These are phyloP conservation scores for Sambucus nigra DNA, from an alignment of 129 eudicot genomes.

Conservation along the genomic window DNA sequence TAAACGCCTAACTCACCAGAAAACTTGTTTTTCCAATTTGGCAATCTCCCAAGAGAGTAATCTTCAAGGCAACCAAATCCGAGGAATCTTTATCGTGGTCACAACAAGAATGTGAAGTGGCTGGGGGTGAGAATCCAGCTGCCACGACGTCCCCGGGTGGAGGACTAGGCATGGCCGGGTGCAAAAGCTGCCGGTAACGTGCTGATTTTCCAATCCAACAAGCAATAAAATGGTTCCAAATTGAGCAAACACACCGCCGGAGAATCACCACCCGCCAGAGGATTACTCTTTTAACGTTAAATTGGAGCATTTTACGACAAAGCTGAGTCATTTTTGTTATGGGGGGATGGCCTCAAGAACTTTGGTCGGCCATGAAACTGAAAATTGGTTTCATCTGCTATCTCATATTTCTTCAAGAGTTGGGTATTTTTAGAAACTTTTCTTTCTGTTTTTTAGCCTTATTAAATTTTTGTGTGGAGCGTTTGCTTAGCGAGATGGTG, in stretches of 20 bases:
- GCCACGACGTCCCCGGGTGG: slow-evolving; percentile 4
- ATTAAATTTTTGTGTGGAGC: not conserved
- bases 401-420: not conserved
- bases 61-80: slow-evolving; percentile 56
- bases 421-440: slow-evolving; percentile 12
- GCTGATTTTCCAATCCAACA: slow-evolving; percentile 32
- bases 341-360: slow-evolving; percentile 11
- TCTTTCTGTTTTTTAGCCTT: not conserved
- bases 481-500: slow-evolving; percentile 3
- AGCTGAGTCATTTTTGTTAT: slow-evolving; percentile 22
- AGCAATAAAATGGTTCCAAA: slow-evolving; percentile 44
- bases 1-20: slow-evolving; percentile 46
- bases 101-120: not conserved
- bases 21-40: slow-evolving; percentile 77
- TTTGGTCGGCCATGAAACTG: slow-evolving; percentile 13
- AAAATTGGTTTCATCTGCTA: slow-evolving; percentile 1
- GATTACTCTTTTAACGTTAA: slow-evolving; percentile 21
- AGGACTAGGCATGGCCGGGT: not conserved
- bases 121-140: slow-evolving; percentile 8
- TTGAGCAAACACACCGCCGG: slow-evolving; percentile 32
- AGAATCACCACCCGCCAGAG: slow-evolving; percentile 32
- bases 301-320: slow-evolving; percentile 18
- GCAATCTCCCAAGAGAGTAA: slow-evolving; percentile 69
- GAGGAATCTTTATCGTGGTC: slow-evolving; percentile 31
- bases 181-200: slow-evolving; percentile 21